Base-by-base conservation (phyloP, 495 filamentous ascomycete genomes). In the Xylona heveae region DNA sequence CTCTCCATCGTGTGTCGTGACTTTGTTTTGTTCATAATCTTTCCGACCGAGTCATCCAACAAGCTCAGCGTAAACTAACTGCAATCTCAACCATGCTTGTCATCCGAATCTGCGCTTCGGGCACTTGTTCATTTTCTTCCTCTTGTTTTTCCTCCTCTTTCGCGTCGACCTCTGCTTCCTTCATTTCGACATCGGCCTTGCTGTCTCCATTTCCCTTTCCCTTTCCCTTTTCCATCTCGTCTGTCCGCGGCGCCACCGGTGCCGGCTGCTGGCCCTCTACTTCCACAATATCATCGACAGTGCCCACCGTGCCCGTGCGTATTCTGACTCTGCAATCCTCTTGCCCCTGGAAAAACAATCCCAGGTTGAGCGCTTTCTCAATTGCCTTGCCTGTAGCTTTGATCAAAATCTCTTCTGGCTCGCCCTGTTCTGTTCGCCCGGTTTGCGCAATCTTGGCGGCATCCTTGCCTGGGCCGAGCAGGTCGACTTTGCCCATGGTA, bases 321-420 rank as follows among this genome's bases (percentile, higher is more conserved):
- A 59, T 36, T 24, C 25, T 36, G 2, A 59, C 50, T 10, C 19
- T 34, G 20, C 35, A 33, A 33, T 53, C 52, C 21, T 25, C 33
- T 42, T 48, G 42, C 26, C 42, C 38, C 40, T 54, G 51, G 33
- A 59, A 59, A 37, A 42, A 56, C 27, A 49, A 13, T 10, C 39
- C 54, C 28, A 59, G 28, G 29, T 51, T 38, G 39, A 83, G 41
- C 18, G 70, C 71, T 51, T 66, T 75, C 47, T 71, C 59, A 31
- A 93, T 83, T 20, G 81, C 83, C 41, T 64, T 66, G 20, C 78
- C 81, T 1, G 78, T 84, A 10, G 68, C 85, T 35, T 83, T 76
- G 7, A 93, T 40, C 24, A 73, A 52, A 4, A 93, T 72, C 40
- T 74, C 68, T 23, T 37, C 35, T 34, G 28, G 17, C 19, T 38